Conservation (phyloP, 345 rosid genomes). For the Eucalyptus leucophloia region DNA sequence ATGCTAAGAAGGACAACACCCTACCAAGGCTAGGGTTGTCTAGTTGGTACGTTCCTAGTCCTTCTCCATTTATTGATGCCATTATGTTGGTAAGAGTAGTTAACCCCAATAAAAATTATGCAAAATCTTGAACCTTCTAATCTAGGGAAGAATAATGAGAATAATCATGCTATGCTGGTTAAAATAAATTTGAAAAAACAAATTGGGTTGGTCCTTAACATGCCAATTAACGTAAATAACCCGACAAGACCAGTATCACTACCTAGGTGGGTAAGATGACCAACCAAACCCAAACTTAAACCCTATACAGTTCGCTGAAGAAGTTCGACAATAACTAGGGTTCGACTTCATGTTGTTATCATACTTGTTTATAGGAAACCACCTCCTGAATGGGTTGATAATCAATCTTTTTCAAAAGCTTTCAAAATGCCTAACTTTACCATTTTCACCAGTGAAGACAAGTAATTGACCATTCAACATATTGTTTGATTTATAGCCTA, state of each 20-base stretch:
- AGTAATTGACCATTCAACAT: background rate
- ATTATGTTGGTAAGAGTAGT: background rate
- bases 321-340: background rate
- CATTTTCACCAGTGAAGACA: too few relatives aligned
- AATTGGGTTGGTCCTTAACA: background rate
- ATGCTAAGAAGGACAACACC: background rate
- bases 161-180: too few relatives aligned
- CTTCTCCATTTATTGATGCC: background rate
- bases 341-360: background rate
- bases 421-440: background rate
- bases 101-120: background rate
- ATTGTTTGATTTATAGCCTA: background rate
- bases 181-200: too few relatives aligned
- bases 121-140: background rate
- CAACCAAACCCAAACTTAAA: background rate
- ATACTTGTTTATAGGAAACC: too few relatives aligned
- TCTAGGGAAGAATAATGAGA: too few relatives aligned
- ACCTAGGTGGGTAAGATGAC: background rate
- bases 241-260: background rate
- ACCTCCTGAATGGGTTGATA: background rate
- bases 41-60: background rate
- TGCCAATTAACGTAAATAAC: background rate
- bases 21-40: background rate
- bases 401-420: background rate
- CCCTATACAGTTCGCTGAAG: background rate